Evolutionary conservation across 441 rosid species (phyloP).

Genomic region (Adansonia grandidieri): DNA sequence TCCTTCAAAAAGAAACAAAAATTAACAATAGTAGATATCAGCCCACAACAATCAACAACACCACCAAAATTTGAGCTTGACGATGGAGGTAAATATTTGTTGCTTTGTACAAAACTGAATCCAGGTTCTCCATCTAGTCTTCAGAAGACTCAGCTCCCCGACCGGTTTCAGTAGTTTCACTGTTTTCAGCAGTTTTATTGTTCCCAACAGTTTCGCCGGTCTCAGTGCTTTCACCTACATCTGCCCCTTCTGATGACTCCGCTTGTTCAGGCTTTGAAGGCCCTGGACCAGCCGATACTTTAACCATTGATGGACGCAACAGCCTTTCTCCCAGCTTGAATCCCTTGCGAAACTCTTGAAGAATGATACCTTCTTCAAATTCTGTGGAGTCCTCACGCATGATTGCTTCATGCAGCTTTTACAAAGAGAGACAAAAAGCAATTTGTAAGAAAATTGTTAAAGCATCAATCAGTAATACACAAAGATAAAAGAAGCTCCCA

Average conservation of each 20-base stretch:
- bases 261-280: conserved; percentile 55
- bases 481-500: neutral
- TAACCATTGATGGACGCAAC: conserved; percentile 93
- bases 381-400: conserved; percentile 83
- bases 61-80: conserved; percentile 24
- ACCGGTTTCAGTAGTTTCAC: conserved; percentile 36
- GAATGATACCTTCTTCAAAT: conserved; percentile 74
- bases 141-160: conserved; percentile 46
- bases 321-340: conserved; percentile 87
- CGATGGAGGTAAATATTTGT: neutral
- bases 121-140: conserved; percentile 4
- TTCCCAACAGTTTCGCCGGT: conserved; percentile 37
- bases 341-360: conserved; percentile 84
- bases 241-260: conserved; percentile 44
- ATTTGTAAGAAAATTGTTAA: conserved; percentile 29
- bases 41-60: conserved; percentile 18
- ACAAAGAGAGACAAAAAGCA: conserved; percentile 1
- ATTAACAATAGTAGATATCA: neutral
- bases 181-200: conserved; percentile 37
- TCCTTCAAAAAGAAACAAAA: conserved; percentile 14
- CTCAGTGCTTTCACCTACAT: neutral
- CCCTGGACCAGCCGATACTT: conserved; percentile 96
- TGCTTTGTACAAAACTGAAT: conserved; percentile 46
- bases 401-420: conserved; percentile 92
- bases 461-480: neutral